Percentiles rank a stretch among this genome's conserved stretches.
Conservation (phyloP, 345 rosid genomes). For the Populus nigra region DNA sequence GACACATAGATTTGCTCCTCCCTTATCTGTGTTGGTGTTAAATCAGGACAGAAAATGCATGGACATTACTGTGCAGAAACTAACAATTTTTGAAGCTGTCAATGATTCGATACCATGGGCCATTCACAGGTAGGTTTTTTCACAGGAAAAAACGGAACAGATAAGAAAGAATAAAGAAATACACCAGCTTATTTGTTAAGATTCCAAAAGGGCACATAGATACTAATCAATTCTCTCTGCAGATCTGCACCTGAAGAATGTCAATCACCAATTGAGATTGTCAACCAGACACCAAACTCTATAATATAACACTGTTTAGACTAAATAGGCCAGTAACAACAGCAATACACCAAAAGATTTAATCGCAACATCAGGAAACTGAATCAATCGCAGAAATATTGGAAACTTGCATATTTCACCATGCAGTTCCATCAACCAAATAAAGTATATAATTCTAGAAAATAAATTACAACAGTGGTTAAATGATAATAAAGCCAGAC, state of each 20-base stretch:
- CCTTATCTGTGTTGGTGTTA: neutral
- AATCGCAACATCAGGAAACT: neutral
- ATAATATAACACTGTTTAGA: neutral
- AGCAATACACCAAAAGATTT: neutral
- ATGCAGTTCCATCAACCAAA: neutral
- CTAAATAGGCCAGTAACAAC: neutral
- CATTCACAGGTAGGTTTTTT: neutral
- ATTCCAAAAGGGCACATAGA: neutral
- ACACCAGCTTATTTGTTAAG: neutral
- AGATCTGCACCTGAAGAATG: neutral
- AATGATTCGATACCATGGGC: neutral
- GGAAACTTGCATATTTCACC: neutral
- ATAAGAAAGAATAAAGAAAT: neutral
- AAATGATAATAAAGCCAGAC: slow-evolving; percentile 31
- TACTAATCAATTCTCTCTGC: neutral
- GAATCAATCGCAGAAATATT: neutral
- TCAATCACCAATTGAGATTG: neutral
- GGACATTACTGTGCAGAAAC: neutral
- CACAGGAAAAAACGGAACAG: neutral
- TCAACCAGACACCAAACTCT: neutral
- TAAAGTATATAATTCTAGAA: neutral
- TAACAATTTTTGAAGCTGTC: neutral
- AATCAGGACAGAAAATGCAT: neutral
- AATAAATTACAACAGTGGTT: neutral
- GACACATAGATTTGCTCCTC: neutral